A percentile compares a stretch with the other conserved stretches of the same genome.
phyloP scores from a whole-genome alignment of 2,329 filamentous ascomycete species.

The Colletotrichum tamarilloi region DNA sequence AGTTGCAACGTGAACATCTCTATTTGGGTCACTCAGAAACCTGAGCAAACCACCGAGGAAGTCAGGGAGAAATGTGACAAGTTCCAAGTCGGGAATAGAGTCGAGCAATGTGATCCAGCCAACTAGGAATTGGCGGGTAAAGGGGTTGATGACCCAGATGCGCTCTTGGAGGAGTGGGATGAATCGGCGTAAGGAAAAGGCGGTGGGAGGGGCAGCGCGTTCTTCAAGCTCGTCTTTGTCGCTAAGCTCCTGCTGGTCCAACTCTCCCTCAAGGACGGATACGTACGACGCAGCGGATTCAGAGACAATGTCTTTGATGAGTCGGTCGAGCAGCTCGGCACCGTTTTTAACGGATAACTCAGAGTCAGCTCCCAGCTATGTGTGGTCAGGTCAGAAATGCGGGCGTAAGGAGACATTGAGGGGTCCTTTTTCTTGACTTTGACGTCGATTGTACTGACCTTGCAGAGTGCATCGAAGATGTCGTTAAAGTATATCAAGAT shows the following conservation, averaged over 20 bases:
- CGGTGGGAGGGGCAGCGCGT: conserved; percentile 73
- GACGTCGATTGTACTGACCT: conserved; percentile 64
- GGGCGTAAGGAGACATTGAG: background rate
- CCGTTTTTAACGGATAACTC: conserved; percentile 98
- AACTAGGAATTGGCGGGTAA: conserved; percentile 93
- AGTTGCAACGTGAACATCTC: conserved; percentile 94
- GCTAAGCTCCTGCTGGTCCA: conserved; percentile 52
- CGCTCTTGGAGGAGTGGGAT: conserved; percentile 94
- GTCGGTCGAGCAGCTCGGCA: conserved; percentile 90
- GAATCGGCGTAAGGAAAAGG: conserved; percentile 91
- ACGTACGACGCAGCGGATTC: conserved; percentile 96
- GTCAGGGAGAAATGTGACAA: conserved; percentile 91
- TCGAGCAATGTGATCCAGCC: conserved; percentile 96
- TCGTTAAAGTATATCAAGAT: conserved; percentile 98
- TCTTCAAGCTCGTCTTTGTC: conserved; percentile 48
- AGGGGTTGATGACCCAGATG: conserved; percentile 94
- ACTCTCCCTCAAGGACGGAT: conserved; percentile 79
- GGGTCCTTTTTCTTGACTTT: background rate
- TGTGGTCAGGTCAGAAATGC: conserved; percentile 4
- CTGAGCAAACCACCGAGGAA: conserved; percentile 91
- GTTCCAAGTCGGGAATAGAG: conserved; percentile 94
- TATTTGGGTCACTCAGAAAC: conserved; percentile 91
- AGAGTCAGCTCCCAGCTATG: conserved; percentile 90
- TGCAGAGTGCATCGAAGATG: conserved; percentile 96
- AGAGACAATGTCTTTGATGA: conserved; percentile 96